These are phyloP conservation scores for Tremella mesenterica DNA, from an alignment of 768 basidiomycete species.

Conservation along the genomic window DNA sequence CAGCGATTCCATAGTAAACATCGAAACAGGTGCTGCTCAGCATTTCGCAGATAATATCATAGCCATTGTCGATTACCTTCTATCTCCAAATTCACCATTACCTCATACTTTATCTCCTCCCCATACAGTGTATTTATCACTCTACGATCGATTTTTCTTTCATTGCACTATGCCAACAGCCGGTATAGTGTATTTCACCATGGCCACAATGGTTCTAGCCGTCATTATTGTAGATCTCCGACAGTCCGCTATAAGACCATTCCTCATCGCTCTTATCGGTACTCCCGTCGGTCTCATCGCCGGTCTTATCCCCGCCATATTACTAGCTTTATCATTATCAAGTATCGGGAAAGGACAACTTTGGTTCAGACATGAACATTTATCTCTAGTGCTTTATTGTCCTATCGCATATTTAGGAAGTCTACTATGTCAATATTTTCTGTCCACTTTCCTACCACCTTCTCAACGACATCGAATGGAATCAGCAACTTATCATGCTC, in stretches of 20 bases:
- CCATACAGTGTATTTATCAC: conserved; percentile 60
- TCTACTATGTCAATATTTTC: conserved; percentile 52
- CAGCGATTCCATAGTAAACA: conserved; percentile 77
- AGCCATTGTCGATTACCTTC: conserved; percentile 65
- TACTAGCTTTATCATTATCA: conserved; percentile 62
- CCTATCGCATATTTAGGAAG: conserved; percentile 64
- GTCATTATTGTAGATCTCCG: conserved; percentile 44
- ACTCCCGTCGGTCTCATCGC: conserved; percentile 52
- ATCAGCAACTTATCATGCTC: conserved; percentile 54
- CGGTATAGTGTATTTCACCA: conserved; percentile 53
- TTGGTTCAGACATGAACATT: conserved; percentile 68
- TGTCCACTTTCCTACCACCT: conserved; percentile 45
- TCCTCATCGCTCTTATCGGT: conserved; percentile 49
- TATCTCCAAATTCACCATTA: conserved; percentile 52
- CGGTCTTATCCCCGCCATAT: conserved; percentile 58
- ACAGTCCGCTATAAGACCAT: conserved; percentile 26
- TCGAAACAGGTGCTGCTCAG: conserved; percentile 72
- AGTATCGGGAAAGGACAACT: conserved; percentile 64
- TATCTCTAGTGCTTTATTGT: conserved; percentile 60
- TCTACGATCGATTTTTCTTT: conserved; percentile 60
- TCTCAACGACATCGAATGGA: conserved; percentile 53
- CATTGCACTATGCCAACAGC: conserved; percentile 65
- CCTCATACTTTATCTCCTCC: conserved; percentile 49
- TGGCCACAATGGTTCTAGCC: conserved; percentile 48
- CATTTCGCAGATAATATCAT: conserved; percentile 86